phyloP scores from a whole-genome alignment of 2,329 filamentous ascomycete genomes.

The Ophiostoma sp. region DNA sequence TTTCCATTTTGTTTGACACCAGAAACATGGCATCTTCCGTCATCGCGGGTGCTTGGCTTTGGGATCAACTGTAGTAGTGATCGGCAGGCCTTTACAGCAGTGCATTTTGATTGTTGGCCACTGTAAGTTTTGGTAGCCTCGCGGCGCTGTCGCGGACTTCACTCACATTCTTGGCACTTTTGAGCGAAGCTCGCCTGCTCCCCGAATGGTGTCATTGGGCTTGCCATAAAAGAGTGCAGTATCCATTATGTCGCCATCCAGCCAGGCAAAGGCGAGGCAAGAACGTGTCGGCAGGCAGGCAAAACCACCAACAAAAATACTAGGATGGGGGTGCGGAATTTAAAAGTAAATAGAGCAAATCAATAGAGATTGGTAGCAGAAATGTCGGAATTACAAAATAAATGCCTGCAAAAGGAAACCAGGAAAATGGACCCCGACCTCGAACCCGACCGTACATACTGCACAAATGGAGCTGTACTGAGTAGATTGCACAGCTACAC shows the following conservation, averaged over 20 bases:
- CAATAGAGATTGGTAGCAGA: not conserved
- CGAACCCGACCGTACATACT: not conserved
- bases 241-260: conserved; percentile 17
- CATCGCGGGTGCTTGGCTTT: not conserved
- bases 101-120: no score
- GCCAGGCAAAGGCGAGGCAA: not conserved
- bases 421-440: not conserved
- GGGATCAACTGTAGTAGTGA: not conserved
- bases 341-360: not conserved
- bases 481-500: not conserved
- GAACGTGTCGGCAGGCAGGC: not conserved
- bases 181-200: not conserved
- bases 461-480: no score
- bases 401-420: not conserved
- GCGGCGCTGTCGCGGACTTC: conserved; percentile 2
- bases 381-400: not conserved
- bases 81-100: no score
- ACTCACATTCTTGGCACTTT: not conserved
- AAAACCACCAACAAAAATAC: not conserved
- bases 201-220: conserved; percentile 12
- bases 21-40: conserved; percentile 15
- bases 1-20: not conserved
- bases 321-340: not conserved
- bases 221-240: not conserved
- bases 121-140: not conserved